phyloP scores from a whole-genome alignment of 1,284 basidiomycete species.

The Moniliophthora roreri region DNA sequence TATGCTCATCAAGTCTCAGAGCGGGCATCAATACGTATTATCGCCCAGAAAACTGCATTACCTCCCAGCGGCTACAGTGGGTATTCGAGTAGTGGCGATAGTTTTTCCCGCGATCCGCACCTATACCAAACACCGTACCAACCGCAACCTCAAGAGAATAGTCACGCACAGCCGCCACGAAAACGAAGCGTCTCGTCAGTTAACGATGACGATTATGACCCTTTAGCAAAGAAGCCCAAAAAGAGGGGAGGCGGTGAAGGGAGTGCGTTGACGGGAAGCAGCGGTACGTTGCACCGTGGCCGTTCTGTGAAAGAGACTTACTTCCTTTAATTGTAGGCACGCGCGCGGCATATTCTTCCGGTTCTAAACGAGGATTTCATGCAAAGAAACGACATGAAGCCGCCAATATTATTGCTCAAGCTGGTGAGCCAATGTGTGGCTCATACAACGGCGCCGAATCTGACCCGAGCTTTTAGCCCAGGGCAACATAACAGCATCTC shows the following conservation, averaged over 20 bases:
- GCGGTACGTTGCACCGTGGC: not conserved
- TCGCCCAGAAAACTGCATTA: not conserved
- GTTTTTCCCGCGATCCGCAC: not conserved
- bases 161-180: not conserved
- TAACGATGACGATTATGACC: not conserved
- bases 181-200: conserved; percentile 10
- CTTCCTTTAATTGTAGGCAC: not conserved
- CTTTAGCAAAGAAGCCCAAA: conserved; percentile 5
- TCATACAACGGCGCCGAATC: conserved; percentile 7
- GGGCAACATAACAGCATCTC: conserved; percentile 13
- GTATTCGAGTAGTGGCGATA: not conserved
- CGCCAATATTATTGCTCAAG: conserved; percentile 55
- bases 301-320: not conserved
- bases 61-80: not conserved
- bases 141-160: not conserved
- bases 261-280: not conserved
- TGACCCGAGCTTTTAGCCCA: not conserved
- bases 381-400: conserved; percentile 69
- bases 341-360: conserved; percentile 21
- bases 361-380: conserved; percentile 61
- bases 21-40: not conserved
- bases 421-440: conserved; percentile 41
- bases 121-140: not conserved
- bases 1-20: not conserved
- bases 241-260: conserved; percentile 9